phyloP scores from a whole-genome alignment of 78 protist species.

The Planoprotostelium fungivorum region DNA sequence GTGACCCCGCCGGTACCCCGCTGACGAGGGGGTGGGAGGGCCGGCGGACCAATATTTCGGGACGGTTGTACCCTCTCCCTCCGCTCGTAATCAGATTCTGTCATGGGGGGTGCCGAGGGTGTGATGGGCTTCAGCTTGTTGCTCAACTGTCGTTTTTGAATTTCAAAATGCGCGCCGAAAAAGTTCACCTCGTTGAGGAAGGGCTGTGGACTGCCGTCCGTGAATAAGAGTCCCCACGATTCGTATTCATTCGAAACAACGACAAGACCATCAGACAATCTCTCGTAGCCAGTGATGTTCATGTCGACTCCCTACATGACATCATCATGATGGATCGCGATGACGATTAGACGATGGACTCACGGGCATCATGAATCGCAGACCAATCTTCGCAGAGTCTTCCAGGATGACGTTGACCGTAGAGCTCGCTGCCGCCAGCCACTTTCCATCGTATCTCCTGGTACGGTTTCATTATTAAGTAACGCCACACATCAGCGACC shows the following conservation, averaged over 20 bases:
- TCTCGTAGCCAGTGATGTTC: neutral
- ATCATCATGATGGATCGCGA: neutral
- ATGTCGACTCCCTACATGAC: neutral
- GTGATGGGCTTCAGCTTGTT: neutral
- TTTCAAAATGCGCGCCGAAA: neutral
- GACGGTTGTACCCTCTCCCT: too few species aligned
- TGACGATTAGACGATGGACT: neutral
- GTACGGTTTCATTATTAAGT: too few species aligned
- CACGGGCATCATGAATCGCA: neutral
- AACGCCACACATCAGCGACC: too few species aligned
- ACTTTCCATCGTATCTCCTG: neutral
- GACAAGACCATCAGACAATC: neutral
- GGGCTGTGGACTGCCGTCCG: neutral
- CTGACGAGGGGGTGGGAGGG: neutral
- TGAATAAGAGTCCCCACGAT: neutral
- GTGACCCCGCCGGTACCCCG: neutral
- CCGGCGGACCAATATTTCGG: neutral
- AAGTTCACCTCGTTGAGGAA: neutral
- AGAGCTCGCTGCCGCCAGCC: neutral
- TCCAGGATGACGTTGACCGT: neutral
- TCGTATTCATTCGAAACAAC: neutral
- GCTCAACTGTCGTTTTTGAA: neutral
- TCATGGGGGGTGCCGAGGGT: neutral
- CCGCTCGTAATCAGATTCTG: too few species aligned
- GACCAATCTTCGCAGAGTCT: neutral